phyloP scores from a whole-genome alignment of 306 rosid species.

The Crataegus laevigata region DNA sequence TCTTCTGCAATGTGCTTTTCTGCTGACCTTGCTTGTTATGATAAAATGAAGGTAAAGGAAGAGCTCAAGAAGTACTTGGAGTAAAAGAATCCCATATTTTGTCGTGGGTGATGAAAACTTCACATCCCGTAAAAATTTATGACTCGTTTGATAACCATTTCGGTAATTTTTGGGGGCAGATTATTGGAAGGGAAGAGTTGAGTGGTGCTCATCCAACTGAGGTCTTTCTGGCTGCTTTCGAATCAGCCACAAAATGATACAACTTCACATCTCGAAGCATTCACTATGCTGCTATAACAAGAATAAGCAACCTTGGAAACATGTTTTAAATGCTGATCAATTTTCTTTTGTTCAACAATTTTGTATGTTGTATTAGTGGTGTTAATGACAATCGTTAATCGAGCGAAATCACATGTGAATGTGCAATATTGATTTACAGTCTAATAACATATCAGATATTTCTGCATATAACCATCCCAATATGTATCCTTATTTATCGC shows the following conservation, averaged over 20 bases:
- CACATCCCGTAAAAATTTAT: too few relatives aligned
- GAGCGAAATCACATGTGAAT: background rate
- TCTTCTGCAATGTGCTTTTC: constrained; percentile 58
- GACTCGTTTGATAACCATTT: background rate
- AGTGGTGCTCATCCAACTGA: constrained; percentile 69
- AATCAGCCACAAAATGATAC: constrained; percentile 36
- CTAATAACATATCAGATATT: background rate
- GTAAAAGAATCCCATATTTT: constrained; percentile 56
- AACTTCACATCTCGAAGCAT: background rate
- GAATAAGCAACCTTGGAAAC: background rate
- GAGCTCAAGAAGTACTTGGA: constrained; percentile 53
- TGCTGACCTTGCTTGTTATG: constrained; percentile 16
- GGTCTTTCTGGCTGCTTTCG: constrained; percentile 62
- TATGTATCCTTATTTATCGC: background rate
- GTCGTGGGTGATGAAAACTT: constrained; percentile 41
- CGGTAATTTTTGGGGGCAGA: constrained; percentile 29
- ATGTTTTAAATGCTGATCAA: background rate
- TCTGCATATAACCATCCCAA: background rate
- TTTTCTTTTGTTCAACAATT: background rate
- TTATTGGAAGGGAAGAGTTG: constrained; percentile 50
- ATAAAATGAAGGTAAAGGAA: constrained; percentile 48
- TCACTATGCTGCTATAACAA: background rate
- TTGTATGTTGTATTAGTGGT: background rate
- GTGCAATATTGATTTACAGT: background rate
- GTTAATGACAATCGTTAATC: background rate